Base-by-base conservation (phyloP, 768 basidiomycete genomes). In the Russula abietina region DNA sequence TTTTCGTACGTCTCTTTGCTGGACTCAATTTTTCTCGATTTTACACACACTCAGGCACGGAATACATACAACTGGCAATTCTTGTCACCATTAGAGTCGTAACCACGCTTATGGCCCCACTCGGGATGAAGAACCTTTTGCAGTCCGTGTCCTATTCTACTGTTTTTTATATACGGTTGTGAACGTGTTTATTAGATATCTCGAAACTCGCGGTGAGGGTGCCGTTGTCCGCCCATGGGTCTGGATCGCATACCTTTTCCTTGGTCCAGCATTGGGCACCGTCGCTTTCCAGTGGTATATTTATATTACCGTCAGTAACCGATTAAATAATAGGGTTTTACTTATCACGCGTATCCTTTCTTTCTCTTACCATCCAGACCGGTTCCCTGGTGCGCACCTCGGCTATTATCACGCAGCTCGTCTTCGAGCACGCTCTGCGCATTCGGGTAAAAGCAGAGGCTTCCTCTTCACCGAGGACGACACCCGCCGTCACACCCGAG, bases 151-250 rank as follows among this genome's bases (percentile, higher is more conserved):
- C 19, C 22, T 36, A 12, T 17, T 53, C 6, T 24, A 39, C 16
- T 39, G 16, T 38, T 22, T 32, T 14, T 4, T 10, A 45, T 36
- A 19, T 2, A 16, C 17, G 6, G 5, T 11, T 32, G n/a, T n/a
- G 36, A 38, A 53, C 38, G 0, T 38, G 11, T 38, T 6, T 17
- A 17, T n/a, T 58, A 85, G 81, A 39, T 84, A 88, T 68, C 72
- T 90, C 17, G 86, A 88, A 72, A 78, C 71, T 3, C 72, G 75
- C 14, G 83, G 83, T 3, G 68, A 78, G 60, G 77, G 72, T 26
- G 77, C 84, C 0, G 67, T 72, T 8, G 71, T 86, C 33, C 79
- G 79, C 39, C 88, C 88, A 1, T 88, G 87, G 82, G 80, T 89
- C 8, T 90, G 88, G 87, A 80, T 89, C 16, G 36, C 73, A 0